Evolutionary conservation across 2,329 filamentous ascomycete species (phyloP).

Genomic region (Xylariaceae sp.): DNA sequence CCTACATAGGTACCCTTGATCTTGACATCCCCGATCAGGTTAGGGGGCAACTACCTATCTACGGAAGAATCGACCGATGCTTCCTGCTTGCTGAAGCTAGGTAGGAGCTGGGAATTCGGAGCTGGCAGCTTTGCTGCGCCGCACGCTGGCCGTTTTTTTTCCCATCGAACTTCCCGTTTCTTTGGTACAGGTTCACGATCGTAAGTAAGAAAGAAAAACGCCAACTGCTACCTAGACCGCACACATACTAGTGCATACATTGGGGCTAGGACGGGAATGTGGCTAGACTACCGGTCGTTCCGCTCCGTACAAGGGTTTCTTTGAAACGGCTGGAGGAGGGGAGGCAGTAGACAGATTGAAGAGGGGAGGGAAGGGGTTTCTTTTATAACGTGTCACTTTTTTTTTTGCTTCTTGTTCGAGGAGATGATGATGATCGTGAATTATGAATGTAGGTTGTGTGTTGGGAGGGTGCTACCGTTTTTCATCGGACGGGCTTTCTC

Average conservation of each 20-base stretch:
- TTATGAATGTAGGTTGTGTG: too few species aligned
- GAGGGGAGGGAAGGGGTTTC: not conserved
- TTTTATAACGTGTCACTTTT: conserved; percentile 20
- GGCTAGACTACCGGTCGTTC: not conserved
- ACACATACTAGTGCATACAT: not conserved
- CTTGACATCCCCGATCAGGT: not conserved
- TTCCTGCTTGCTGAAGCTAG: not conserved
- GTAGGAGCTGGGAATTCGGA: not conserved
- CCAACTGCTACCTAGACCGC: not conserved
- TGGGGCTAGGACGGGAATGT: not conserved
- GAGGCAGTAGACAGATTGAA: not conserved
- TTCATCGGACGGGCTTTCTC: not conserved
- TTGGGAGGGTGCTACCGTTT: not conserved
- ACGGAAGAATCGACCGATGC: not conserved
- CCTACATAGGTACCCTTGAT: not conserved
- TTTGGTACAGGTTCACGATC: not conserved
- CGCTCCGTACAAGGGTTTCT: not conserved
- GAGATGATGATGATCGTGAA: conserved; percentile 1
- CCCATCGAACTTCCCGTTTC: not conserved
- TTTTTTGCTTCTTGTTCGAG: too few species aligned
- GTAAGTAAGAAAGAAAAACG: too few species aligned
- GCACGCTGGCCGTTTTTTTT: not conserved
- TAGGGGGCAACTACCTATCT: too few species aligned
- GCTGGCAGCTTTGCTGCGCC: not conserved
- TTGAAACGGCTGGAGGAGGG: not conserved